A percentile compares a stretch with the other conserved stretches of the same genome.
These are phyloP conservation scores for Scenedesmus sp. DNA, from an alignment of 163 green algal genomes.

Conservation along the genomic window DNA sequence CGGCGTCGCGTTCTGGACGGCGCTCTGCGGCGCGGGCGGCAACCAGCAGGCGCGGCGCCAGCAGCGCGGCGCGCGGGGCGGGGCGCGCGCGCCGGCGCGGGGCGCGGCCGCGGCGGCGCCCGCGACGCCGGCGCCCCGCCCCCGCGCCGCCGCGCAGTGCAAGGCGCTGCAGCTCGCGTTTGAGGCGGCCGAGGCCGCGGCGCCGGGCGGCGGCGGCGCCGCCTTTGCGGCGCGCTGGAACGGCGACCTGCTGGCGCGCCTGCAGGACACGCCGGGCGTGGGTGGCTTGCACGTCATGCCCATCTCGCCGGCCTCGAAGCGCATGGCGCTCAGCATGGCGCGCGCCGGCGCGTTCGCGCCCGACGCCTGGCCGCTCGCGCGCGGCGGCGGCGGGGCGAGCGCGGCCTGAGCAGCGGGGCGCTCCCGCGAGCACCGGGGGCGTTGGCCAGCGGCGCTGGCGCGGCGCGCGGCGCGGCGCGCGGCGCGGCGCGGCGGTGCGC, in stretches of 20 bases:
- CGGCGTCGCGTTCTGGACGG: conserved; percentile 81
- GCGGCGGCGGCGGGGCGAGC: background rate
- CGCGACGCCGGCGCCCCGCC: background rate
- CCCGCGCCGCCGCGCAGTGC: background rate
- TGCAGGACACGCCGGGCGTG: conserved; percentile 55
- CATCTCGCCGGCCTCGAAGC: conserved; percentile 61
- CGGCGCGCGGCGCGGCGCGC: no score
- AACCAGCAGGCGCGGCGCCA: conserved; percentile 34
- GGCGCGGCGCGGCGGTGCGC: no score
- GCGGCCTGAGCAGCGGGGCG: no score
- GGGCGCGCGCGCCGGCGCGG: background rate
- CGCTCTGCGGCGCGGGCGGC: conserved; percentile 56
- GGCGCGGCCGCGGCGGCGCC: background rate
- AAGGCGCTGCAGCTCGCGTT: conserved; percentile 35
- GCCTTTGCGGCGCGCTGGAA: conserved; percentile 21
- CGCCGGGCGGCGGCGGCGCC: background rate
- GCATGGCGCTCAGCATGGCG: conserved; percentile 49
- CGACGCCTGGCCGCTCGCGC: no score
- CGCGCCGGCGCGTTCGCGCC: conserved; percentile 2
- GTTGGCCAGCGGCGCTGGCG: no score
- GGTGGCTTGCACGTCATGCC: conserved; percentile 85
- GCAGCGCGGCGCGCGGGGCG: background rate
- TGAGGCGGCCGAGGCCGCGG: background rate
- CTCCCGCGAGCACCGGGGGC: no score
- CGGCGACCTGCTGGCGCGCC: background rate